Conservation (phyloP, 495 filamentous ascomycete species). For the Evansstolkia leycettana region DNA sequence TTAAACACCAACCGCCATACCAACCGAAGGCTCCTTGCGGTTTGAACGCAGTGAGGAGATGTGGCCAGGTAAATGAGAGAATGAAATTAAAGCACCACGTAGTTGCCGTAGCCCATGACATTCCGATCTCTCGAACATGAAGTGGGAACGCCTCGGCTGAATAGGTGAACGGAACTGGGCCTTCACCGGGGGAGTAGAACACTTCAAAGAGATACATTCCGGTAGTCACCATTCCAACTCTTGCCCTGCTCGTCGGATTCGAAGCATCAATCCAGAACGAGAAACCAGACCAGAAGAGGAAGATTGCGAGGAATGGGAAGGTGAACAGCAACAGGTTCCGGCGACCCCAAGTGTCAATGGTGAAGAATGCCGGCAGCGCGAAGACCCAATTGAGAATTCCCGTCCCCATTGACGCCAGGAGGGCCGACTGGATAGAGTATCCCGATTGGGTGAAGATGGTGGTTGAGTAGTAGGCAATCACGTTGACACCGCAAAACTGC, state of each 20-base stretch:
- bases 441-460: conserved; percentile 42
- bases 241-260: conserved; percentile 15
- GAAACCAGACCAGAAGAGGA: conserved; percentile 44
- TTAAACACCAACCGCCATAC: conserved; percentile 47
- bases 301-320: conserved; percentile 49
- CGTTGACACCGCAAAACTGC: conserved; percentile 41
- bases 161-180: conserved; percentile 46
- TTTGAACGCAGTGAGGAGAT: conserved; percentile 33
- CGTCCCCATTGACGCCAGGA: conserved; percentile 48
- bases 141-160: conserved; percentile 47
- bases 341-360: conserved; percentile 54
- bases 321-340: conserved; percentile 52
- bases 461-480: conserved; percentile 43
- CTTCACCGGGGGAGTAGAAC: conserved; percentile 44
- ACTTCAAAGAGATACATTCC: conserved; percentile 40
- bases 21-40: conserved; percentile 48
- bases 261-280: conserved; percentile 39
- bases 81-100: conserved; percentile 41
- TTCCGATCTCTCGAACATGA: conserved; percentile 54
- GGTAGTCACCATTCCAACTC: conserved; percentile 35
- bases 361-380: conserved; percentile 54
- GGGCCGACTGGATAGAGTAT: conserved; percentile 29
- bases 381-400: conserved; percentile 57
- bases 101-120: conserved; percentile 48
- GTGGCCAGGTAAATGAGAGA: conserved; percentile 45